These are phyloP conservation scores for Ceratocystis cubensis DNA, from an alignment of 2,329 filamentous ascomycete genomes.

Conservation along the genomic window DNA sequence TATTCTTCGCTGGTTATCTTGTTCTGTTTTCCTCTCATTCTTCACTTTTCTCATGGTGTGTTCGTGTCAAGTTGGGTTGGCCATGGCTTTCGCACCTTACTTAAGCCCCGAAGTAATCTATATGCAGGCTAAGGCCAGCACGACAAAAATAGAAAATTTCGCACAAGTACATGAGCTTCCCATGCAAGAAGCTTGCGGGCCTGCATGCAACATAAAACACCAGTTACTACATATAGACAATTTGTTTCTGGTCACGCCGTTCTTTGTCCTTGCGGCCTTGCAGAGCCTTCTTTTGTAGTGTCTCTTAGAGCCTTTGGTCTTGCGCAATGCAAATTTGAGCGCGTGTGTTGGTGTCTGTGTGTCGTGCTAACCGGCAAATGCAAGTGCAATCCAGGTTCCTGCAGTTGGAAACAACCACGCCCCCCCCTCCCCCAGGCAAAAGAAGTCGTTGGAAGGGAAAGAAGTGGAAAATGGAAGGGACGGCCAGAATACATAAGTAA, in stretches of 20 bases:
- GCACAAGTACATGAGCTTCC: too few species aligned
- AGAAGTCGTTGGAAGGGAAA: neutral
- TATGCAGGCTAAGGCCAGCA: neutral
- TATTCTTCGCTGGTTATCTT: too few species aligned
- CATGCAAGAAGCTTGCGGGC: neutral
- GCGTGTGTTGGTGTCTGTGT: neutral
- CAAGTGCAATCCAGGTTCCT: neutral
- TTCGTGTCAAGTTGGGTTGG: neutral
- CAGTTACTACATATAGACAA: conserved; percentile 4
- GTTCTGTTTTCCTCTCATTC: too few species aligned
- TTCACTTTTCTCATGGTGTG: neutral
- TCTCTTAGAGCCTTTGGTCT: neutral
- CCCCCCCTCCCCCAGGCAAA: neutral
- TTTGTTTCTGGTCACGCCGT: neutral
- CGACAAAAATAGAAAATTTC: too few species aligned
- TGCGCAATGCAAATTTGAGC: neutral
- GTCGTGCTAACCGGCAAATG: neutral
- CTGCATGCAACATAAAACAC: neutral
- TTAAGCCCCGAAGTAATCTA: neutral
- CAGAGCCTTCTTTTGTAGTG: too few species aligned
- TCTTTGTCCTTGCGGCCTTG: neutral
- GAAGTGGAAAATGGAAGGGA: neutral
- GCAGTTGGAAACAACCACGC: neutral
- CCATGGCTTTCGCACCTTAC: neutral
- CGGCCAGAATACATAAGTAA: conserved; percentile 3